phyloP scores from a whole-genome alignment of 176 grass and related monocot species.

The Avena insularis region DNA sequence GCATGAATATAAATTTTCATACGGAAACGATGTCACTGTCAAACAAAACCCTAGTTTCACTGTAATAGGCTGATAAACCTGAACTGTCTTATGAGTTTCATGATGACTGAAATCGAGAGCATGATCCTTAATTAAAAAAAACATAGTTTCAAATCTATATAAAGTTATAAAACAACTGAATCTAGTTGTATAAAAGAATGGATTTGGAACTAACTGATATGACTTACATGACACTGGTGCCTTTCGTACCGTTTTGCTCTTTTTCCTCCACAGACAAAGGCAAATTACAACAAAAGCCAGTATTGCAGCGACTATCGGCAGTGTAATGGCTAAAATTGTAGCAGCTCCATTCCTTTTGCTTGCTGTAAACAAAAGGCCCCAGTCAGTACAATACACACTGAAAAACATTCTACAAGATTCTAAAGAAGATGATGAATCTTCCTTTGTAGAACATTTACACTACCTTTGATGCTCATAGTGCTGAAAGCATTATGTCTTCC shows the following conservation, averaged over 20 bases:
- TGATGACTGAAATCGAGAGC: no score
- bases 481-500: not conserved
- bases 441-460: not conserved
- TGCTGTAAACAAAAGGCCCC: constrained; percentile 23
- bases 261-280: constrained; percentile 27
- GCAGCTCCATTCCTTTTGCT: not conserved
- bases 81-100: no score
- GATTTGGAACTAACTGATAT: not conserved
- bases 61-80: no score
- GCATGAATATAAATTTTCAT: not conserved
- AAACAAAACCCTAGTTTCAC: not conserved
- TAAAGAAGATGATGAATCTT: not conserved
- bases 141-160: not conserved
- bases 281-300: constrained; percentile 37
- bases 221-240: constrained; percentile 37
- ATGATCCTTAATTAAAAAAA: not conserved
- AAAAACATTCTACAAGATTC: not conserved
- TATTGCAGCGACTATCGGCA: constrained; percentile 36
- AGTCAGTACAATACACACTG: not conserved
- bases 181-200: not conserved
- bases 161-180: not conserved
- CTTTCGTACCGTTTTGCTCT: constrained; percentile 29
- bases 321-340: constrained; percentile 41
- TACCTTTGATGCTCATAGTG: not conserved
- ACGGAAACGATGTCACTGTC: not conserved